Percentiles rank a stretch among this genome's conserved stretches.
phyloP scores from a whole-genome alignment of 495 filamentous ascomycete genomes.

The Bacidia gigantensis region DNA sequence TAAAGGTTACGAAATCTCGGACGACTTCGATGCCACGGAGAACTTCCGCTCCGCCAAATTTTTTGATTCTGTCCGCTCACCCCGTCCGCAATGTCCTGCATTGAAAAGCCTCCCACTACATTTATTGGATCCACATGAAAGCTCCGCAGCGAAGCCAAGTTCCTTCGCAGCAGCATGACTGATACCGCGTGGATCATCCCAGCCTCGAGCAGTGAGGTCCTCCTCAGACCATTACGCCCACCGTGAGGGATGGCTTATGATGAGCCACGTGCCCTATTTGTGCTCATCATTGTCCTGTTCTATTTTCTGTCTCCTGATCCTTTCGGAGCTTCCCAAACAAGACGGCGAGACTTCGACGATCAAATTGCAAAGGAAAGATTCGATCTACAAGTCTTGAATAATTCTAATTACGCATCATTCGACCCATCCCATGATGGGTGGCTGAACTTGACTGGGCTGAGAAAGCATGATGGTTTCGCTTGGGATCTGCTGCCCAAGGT shows the following conservation, averaged over 20 bases:
- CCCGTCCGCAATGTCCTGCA: too few species aligned
- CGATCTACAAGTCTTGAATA: slow-evolving; percentile 53
- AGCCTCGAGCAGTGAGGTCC: not conserved
- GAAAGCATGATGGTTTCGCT: slow-evolving; percentile 55
- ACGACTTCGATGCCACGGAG: not conserved
- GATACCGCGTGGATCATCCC: not conserved
- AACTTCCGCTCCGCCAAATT: not conserved
- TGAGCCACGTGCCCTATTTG: slow-evolving; percentile 31
- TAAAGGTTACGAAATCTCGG: too few species aligned
- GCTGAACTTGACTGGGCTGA: slow-evolving; percentile 66
- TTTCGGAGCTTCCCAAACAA: slow-evolving; percentile 30
- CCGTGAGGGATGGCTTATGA: slow-evolving; percentile 13
- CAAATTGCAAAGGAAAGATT: slow-evolving; percentile 38
- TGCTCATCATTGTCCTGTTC: slow-evolving; percentile 36
- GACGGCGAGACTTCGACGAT: slow-evolving; percentile 31
- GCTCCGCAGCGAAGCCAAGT: not conserved
- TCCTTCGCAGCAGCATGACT: not conserved
- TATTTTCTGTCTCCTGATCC: slow-evolving; percentile 35
- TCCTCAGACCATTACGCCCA: not conserved
- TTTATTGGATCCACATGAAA: not conserved
- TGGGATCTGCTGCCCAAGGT: slow-evolving; percentile 52
- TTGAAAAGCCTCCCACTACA: too few species aligned
- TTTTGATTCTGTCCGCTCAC: too few species aligned
- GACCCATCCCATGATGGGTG: slow-evolving; percentile 42
- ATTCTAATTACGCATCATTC: slow-evolving; percentile 63